Conservation (phyloP, 345 rosid species). For the Lenwebbia sp. region DNA sequence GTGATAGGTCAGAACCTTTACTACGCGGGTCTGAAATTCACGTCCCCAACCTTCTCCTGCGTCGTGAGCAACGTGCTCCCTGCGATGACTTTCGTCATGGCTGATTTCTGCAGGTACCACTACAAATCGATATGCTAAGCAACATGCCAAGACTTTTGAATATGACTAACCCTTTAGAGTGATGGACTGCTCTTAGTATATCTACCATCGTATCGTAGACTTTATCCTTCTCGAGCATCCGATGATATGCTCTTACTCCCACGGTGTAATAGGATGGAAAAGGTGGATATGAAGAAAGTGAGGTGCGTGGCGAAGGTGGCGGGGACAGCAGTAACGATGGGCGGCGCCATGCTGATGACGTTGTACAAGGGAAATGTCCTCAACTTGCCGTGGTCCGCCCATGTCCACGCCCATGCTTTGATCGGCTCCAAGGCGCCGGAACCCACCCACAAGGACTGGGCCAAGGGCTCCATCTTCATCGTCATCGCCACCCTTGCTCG, state of each 20-base stretch:
- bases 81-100: conserved; percentile 71
- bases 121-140: too few species aligned
- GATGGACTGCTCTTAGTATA: too few species aligned
- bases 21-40: conserved; percentile 74
- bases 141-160: too few species aligned
- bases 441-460: conserved; percentile 31
- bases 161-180: too few species aligned
- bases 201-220: background rate
- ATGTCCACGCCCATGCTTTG: conserved; percentile 9
- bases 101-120: conserved; percentile 34
- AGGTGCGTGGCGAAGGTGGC: conserved; percentile 66
- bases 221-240: background rate
- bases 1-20: conserved; percentile 94
- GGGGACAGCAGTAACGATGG: conserved; percentile 67
- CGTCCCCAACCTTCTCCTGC: conserved; percentile 81
- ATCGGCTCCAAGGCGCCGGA: background rate
- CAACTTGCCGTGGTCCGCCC: conserved; percentile 43
- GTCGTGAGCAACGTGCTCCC: conserved; percentile 96
- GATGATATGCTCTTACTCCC: background rate
- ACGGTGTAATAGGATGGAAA: conserved; percentile 55
- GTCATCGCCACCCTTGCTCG: conserved; percentile 84
- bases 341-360: conserved; percentile 82
- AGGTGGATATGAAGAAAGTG: conserved; percentile 52
- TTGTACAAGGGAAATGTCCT: conserved; percentile 68
- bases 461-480: conserved; percentile 61